Evolutionary conservation across 2,329 filamentous ascomycete genomes (phyloP), one percentile per base, ranked within the genome.

Genomic region (Lasiodiplodia citricola): DNA sequence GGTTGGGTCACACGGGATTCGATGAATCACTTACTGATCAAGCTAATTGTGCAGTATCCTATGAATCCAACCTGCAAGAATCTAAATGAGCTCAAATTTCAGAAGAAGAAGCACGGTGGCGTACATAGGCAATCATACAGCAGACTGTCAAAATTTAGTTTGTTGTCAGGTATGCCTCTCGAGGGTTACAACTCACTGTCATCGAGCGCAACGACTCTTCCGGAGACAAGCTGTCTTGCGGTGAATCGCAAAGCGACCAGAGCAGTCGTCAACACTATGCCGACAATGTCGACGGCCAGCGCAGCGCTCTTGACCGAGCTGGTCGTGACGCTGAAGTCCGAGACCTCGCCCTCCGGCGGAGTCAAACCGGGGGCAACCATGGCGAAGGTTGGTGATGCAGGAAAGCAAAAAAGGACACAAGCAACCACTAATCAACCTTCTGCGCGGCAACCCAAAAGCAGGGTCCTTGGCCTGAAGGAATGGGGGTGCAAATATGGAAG

Each of bases 251-350:
- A 60, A 1, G 62, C 67, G 13, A 81, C 72, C 35, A 81, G 77
- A 1, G 75, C 21, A 13, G 75, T 74, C 21, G 76, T 72, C n/a
- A 79, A 74, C 0, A 75, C 74, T 52, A 81, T 77, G 68, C 77
- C 80, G 14, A 80, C 71, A 51, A 70, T 73, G 72, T 81, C 78
- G 18, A 78, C 80, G 35, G 79, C 74, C 2, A 80, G 66, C 68
- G 77, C 80, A 55, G 80, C 67, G 0, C 74, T 80, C 57, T 74
- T 69, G 50, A 71, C 44, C 35, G 62, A 68, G n/a, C 63, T 71
- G 7, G 41, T 47, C 31, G 75, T 75, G 47, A 75, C 63, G 10
- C 67, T 67, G 41, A 74, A 73, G 63, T 73, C 68, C 16, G 73
- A 66, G 25, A 38, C 68, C 16, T 72, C 68, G 16, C 72, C 68